These are phyloP conservation scores for Cicer arietinum DNA, from an alignment of 306 rosid genomes.

Conservation along the genomic window DNA sequence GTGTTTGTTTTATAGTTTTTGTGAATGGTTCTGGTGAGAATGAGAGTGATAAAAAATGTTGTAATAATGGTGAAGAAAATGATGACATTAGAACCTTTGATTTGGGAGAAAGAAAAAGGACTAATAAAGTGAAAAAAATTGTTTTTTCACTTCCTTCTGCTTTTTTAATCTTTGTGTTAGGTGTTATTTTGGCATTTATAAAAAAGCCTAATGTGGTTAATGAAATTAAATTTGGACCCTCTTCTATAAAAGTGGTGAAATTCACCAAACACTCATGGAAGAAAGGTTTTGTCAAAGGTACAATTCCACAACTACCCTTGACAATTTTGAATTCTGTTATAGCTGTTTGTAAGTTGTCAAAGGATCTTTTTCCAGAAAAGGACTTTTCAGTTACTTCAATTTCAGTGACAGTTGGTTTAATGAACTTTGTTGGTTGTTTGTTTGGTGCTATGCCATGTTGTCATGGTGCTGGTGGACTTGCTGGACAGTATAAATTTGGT, in stretches of 20 bases:
- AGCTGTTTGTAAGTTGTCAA: slow-evolving; percentile 69
- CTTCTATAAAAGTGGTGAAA: slow-evolving; percentile 55
- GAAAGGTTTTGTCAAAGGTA: slow-evolving; percentile 66
- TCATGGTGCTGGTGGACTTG: slow-evolving; percentile 81
- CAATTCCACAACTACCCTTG: slow-evolving; percentile 77
- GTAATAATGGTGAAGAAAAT: background rate
- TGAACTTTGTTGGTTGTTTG: slow-evolving; percentile 75
- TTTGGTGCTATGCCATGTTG: slow-evolving; percentile 84
- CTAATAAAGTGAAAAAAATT: slow-evolving; percentile 38
- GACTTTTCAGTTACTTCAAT: slow-evolving; percentile 59
- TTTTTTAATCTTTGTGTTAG: slow-evolving; percentile 60
- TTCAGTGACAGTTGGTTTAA: slow-evolving; percentile 69
- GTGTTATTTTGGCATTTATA: slow-evolving; percentile 58
- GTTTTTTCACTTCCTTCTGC: slow-evolving; percentile 69
- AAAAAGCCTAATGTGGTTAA: slow-evolving; percentile 56
- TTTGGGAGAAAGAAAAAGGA: slow-evolving; percentile 1
- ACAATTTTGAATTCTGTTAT: slow-evolving; percentile 72
- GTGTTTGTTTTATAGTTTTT: slow-evolving; percentile 59
- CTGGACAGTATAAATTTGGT: slow-evolving; percentile 78
- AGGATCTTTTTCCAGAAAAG: slow-evolving; percentile 70
- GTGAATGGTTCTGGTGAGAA: slow-evolving; percentile 64
- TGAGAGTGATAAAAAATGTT: slow-evolving; percentile 25
- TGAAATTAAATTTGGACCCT: slow-evolving; percentile 64
- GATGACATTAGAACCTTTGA: slow-evolving; percentile 13
- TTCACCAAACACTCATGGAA: slow-evolving; percentile 63